These are phyloP conservation scores for Tetracladium marchalianum DNA, from an alignment of 495 filamentous ascomycete species.

Conservation along the genomic window DNA sequence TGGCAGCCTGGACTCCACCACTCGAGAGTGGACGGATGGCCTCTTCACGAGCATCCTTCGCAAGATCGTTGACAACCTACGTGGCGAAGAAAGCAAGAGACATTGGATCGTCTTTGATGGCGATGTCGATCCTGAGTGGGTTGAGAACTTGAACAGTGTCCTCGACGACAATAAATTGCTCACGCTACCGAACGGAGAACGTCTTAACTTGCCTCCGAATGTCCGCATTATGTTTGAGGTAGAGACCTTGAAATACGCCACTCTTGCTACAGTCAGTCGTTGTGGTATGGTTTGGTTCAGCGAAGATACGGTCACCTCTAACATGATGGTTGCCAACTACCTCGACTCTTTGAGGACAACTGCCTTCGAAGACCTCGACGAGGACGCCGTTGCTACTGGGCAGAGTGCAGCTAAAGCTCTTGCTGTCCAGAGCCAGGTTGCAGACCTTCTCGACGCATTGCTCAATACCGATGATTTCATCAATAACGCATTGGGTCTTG, in stretches of 20 bases:
- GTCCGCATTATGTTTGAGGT: slow-evolving; percentile 99
- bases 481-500: slow-evolving; percentile 60
- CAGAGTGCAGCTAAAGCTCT: slow-evolving; percentile 68
- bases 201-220: slow-evolving; percentile 84
- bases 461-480: slow-evolving; percentile 72
- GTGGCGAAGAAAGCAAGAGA: slow-evolving; percentile 89
- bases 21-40: slow-evolving; percentile 96
- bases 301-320: slow-evolving; percentile 85
- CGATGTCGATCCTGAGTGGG: slow-evolving; percentile 98
- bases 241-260: slow-evolving; percentile 96
- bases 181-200: slow-evolving; percentile 94
- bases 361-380: slow-evolving; percentile 87
- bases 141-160: slow-evolving; percentile 98
- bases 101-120: slow-evolving; percentile 99
- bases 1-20: slow-evolving; percentile 90
- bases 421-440: slow-evolving; percentile 63
- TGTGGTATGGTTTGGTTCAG: slow-evolving; percentile 99
- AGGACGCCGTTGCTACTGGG: slow-evolving; percentile 75
- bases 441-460: slow-evolving; percentile 64
- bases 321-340: slow-evolving; percentile 90
- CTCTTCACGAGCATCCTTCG: slow-evolving; percentile 95
- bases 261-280: slow-evolving; percentile 91
- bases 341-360: slow-evolving; percentile 70
- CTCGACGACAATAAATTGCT: slow-evolving; percentile 97
- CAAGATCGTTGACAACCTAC: slow-evolving; percentile 97